Evolutionary conservation across 306 rosid genomes (phyloP).

Genomic region (Begonia peltatifolia): DNA sequence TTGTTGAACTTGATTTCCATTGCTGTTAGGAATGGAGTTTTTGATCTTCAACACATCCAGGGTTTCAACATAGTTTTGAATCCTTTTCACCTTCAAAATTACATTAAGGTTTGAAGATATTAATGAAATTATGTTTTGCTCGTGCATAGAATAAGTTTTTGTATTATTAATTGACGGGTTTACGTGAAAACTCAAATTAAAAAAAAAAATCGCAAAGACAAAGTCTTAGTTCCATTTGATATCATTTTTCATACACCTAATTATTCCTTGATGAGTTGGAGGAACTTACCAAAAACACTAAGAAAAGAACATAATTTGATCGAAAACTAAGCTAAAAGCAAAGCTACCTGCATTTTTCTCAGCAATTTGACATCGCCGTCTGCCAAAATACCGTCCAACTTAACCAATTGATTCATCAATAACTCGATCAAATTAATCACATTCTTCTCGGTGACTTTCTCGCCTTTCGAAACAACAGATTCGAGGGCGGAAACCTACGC

Average conservation of each 20-base stretch:
- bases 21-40: conserved; percentile 8
- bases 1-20: conserved; percentile 7
- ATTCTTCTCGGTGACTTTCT: conserved; percentile 22
- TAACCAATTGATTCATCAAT: conserved; percentile 49
- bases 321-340: not conserved
- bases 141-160: not conserved
- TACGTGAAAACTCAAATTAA: not conserved
- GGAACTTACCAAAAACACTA: too few species aligned
- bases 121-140: too few species aligned
- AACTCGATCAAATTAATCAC: conserved; percentile 44
- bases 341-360: conserved; percentile 45
- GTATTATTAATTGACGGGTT: not conserved
- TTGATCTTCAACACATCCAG: conserved; percentile 39
- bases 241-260: too few species aligned
- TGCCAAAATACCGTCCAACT: conserved; percentile 49
- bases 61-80: conserved; percentile 54
- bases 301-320: not conserved
- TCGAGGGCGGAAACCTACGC: conserved; percentile 50
- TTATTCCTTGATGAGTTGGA: too few species aligned
- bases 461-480: conserved; percentile 19
- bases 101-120: not conserved
- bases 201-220: not conserved
- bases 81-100: conserved; percentile 48
- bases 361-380: conserved; percentile 49
- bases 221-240: too few species aligned